These are phyloP conservation scores for Adansonia grandidieri DNA, from an alignment of 441 rosid species.

Conservation along the genomic window DNA sequence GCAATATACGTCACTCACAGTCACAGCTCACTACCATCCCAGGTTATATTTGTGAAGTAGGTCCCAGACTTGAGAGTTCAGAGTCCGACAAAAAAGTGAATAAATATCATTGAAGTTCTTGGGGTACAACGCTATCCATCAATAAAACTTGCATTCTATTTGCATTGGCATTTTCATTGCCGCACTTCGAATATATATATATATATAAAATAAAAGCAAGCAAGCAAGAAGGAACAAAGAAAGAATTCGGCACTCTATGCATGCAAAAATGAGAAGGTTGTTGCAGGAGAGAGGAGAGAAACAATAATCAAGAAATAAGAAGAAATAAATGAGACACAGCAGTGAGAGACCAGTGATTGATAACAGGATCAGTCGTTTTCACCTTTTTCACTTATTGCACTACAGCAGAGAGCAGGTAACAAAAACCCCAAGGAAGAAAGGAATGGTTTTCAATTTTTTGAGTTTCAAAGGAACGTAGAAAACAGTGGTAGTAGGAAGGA, in stretches of 20 bases:
- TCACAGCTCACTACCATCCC: constrained; percentile 29
- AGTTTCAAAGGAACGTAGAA: no score
- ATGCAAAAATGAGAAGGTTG: neutral
- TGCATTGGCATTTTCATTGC: no score
- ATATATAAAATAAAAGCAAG: neutral
- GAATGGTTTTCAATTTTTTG: no score
- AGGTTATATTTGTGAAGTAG: constrained; percentile 49
- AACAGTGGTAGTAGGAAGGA: no score
- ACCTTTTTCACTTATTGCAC: no score
- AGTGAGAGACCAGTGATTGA: no score
- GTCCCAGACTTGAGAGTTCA: constrained; percentile 33
- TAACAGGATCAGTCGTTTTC: no score
- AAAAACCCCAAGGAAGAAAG: no score
- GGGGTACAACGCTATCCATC: neutral
- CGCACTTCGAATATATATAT: neutral
- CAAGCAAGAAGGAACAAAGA: neutral
- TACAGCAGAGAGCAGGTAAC: no score
- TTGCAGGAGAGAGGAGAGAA: no score
- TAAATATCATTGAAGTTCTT: constrained; percentile 35
- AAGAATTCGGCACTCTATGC: neutral
- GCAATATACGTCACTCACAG: constrained; percentile 28
- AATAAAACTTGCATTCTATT: neutral
- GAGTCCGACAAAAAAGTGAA: constrained; percentile 18
- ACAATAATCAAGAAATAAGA: no score
- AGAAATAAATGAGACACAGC: no score